Evolutionary conservation across 345 rosid genomes (phyloP), one percentile per base, ranked within the genome.

Genomic region (Luvunga scandens): DNA sequence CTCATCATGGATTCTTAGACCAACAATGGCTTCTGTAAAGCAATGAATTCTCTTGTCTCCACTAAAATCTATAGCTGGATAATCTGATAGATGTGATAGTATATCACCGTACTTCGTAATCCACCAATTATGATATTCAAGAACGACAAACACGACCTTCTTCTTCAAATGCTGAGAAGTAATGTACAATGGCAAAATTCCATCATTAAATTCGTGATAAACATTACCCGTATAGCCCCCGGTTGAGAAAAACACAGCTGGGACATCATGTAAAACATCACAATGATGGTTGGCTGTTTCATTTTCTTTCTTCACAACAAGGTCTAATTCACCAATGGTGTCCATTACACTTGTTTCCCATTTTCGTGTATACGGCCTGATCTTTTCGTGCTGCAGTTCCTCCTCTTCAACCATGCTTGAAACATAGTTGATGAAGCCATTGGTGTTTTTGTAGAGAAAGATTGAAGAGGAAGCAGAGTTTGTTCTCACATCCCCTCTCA

Each of bases 61-160:
- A 2, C 33, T 82, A 71, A 85, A 92, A 82, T 94, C 92, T 3
- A 94, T 79, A 0, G 85, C 50, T 0, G 97, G 89, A 82, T 87
- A 88, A 69, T 88, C 87, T 0, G 98, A 77, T 25, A 94, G 91
- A 39, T 61, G 89, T 2, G 92, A 80, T 33, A 94, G 86, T 66
- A 94, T 80, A n/a, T 90, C 38, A 4, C 87, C 91, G 27, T 94
- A 94, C 81, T 94, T 94, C 81, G 75, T 84, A 45, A 91, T 85
- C 98, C 98, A 94, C 98, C 98, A 94, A 66, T 79, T 50, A 78
- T 89, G 97, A 76, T 94, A 94, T 78, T 94, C 98, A 1, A 89
- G 87, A 76, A 91, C 89, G 60, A 92, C 97, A 87, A 92, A 91
- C 87, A 90, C 89, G 53, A 94, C 93, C 77, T 89, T 88, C 83